phyloP scores from a whole-genome alignment of 139 green algal genomes.

The Ettlia oleoabundans region DNA sequence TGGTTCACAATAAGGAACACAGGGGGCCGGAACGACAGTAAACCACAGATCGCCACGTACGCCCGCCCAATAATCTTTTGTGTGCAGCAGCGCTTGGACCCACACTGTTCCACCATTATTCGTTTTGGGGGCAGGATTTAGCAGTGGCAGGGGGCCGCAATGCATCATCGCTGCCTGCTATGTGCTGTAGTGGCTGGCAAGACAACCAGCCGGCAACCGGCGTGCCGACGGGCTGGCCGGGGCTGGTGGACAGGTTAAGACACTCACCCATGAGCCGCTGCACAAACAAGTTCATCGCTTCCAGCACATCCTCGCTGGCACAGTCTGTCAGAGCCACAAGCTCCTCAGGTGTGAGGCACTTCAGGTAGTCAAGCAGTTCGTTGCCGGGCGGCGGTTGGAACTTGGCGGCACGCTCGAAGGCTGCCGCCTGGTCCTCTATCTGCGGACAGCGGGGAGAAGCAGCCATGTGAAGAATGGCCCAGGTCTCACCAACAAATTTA shows the following conservation, averaged over 20 bases:
- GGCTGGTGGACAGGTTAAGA: neutral
- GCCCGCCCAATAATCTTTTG: no score
- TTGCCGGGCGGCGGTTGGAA: conserved; percentile 45
- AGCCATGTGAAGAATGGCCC: neutral
- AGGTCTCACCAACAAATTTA: neutral
- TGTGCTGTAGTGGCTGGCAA: no score
- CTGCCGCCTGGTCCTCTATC: conserved; percentile 5
- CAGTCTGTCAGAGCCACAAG: conserved; percentile 57
- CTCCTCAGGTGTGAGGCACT: conserved; percentile 60
- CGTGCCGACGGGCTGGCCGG: neutral
- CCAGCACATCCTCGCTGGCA: conserved; percentile 70
- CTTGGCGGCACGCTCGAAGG: neutral
- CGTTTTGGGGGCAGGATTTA: no score
- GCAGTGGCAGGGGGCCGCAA: no score
- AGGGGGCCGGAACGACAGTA: no score
- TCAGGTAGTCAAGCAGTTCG: conserved; percentile 83
- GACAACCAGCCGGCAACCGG: neutral
- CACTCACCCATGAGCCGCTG: conserved; percentile 66
- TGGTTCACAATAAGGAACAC: no score
- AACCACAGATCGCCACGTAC: no score
- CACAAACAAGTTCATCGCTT: conserved; percentile 90
- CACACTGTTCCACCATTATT: no score
- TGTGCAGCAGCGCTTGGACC: no score
- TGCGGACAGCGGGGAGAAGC: neutral
- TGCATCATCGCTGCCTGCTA: no score